Conservation (phyloP, 2,329 filamentous ascomycete genomes). For the Aurifilum marmelostoma region DNA sequence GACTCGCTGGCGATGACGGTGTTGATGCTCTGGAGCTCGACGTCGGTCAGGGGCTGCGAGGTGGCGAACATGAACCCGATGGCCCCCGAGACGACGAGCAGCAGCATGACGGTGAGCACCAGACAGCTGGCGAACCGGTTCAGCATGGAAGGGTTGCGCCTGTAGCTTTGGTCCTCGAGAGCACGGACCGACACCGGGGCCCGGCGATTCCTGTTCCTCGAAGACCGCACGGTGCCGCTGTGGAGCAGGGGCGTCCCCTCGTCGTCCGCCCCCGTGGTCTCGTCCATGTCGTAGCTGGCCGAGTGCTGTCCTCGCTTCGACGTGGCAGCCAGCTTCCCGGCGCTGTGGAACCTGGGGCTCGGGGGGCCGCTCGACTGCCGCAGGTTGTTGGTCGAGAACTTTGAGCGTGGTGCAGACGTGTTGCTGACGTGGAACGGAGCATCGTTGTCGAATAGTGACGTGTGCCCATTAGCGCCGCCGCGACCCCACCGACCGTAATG, state of each 20-base stretch:
- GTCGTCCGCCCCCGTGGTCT: slow-evolving; percentile 80
- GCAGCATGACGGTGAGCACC: slow-evolving; percentile 78
- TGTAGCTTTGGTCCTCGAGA: slow-evolving; percentile 73
- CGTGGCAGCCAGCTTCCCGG: slow-evolving; percentile 31
- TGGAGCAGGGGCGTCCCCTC: slow-evolving; percentile 74
- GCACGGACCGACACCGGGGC: slow-evolving; percentile 62
- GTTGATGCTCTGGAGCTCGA: slow-evolving; percentile 78
- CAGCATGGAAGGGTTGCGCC: slow-evolving; percentile 65
- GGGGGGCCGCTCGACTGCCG: slow-evolving; percentile 69
- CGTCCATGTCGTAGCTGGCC: slow-evolving; percentile 79
- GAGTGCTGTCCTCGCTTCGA: slow-evolving; percentile 62
- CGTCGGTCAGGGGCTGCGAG: slow-evolving; percentile 80
- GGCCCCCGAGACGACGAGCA: slow-evolving; percentile 81
- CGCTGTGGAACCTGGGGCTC: slow-evolving; percentile 64
- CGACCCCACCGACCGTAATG: slow-evolving; percentile 74
- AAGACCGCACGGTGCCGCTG: slow-evolving; percentile 58
- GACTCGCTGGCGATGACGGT: slow-evolving; percentile 93
- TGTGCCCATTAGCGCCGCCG: slow-evolving; percentile 66
- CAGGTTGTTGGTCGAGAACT: slow-evolving; percentile 59
- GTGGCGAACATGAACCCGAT: slow-evolving; percentile 90
- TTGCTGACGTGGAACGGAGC: slow-evolving; percentile 66
- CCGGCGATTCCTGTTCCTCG: slow-evolving; percentile 60
- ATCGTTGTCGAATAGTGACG: slow-evolving; percentile 75
- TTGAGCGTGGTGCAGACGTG: slow-evolving; percentile 57
- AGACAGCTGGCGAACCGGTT: slow-evolving; percentile 83